These are phyloP conservation scores for Miscanthus lutarioriparius DNA, from an alignment of 176 grass and related monocot genomes.

Conservation along the genomic window DNA sequence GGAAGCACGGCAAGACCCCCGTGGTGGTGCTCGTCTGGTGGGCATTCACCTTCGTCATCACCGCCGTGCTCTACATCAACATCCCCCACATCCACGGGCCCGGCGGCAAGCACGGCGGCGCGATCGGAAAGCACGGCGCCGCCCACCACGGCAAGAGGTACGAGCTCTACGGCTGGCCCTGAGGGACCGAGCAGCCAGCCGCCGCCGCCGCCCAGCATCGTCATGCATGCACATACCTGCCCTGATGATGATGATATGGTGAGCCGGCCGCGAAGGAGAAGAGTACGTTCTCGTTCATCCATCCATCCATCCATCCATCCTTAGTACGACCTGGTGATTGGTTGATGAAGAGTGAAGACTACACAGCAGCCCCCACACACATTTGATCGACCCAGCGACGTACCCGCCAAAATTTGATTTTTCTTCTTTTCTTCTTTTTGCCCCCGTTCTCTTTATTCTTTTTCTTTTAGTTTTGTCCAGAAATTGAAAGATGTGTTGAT, in stretches of 20 bases:
- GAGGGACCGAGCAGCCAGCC: background rate
- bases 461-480: slow-evolving; percentile 62
- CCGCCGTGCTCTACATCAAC: slow-evolving; percentile 84
- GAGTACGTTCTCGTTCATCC: slow-evolving; percentile 28
- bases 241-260: background rate
- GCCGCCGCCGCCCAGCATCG: background rate
- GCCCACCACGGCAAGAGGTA: slow-evolving; percentile 25
- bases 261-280: background rate
- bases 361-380: background rate
- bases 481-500: slow-evolving; percentile 65
- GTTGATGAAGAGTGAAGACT: slow-evolving; percentile 7
- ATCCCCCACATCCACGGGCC: slow-evolving; percentile 56
- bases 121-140: background rate
- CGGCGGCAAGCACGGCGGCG: background rate
- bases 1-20: slow-evolving; percentile 70
- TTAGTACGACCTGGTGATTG: background rate
- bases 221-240: background rate
- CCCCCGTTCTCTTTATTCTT: background rate
- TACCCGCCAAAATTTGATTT: slow-evolving; percentile 41
- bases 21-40: slow-evolving; percentile 84
- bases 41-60: slow-evolving; percentile 83
- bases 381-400: slow-evolving; percentile 18
- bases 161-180: slow-evolving; percentile 4
- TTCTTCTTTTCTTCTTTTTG: background rate
- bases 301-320: background rate